Base-by-base conservation (phyloP, 2,329 filamentous ascomycete genomes). In the Fusarium sp. region DNA sequence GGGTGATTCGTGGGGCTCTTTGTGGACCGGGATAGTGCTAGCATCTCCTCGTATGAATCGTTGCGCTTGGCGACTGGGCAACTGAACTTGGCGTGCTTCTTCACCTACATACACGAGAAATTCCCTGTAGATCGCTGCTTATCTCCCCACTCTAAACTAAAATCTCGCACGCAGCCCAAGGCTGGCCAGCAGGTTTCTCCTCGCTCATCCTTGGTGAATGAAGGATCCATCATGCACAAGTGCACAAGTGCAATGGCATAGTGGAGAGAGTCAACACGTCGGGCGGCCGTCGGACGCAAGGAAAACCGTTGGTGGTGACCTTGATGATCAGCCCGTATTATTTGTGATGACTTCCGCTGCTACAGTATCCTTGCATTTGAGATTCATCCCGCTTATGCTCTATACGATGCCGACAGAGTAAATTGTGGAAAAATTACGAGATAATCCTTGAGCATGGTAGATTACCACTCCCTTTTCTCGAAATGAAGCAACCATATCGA, bases 81-180 rank as follows among this genome's bases (percentile, higher is more conserved):
- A 24, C 28, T 31, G 28, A n/a, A 18, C 28, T 43, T 39, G 24
- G 34, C 34, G 14, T 36, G 15, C 34, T 36, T 36, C 24, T 44
- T 45, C 38, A 50, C 63, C 48, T 66, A 66, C 56, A 62, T 66
- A 66, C 63, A 66, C 62, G 63, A 66, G 56, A 22, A 34, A 61
- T 54, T 53, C 46, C 53, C 26, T 60, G 62, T 43, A 39, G 45
- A 64, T 65, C 52, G 36, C 33, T 42, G 39, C 60, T 57, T 26
- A n/a, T 49, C 48, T 57, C 51, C 24, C 51, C 62, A 63, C 51
- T 53, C 26, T 38, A 14, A 17, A 45, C 53, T 38, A 40, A 66
- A 66, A 42, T 36, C 49, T 66, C 44, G 49, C 61, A 38, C 56
- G 33, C 36, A 33, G 34, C 33, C 38, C 10, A 26, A 57, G 57